Evolutionary conservation across 108 stramenopile genomes (phyloP), one percentile per base, ranked within the genome.

Genomic region (Skeletonema grethae): DNA sequence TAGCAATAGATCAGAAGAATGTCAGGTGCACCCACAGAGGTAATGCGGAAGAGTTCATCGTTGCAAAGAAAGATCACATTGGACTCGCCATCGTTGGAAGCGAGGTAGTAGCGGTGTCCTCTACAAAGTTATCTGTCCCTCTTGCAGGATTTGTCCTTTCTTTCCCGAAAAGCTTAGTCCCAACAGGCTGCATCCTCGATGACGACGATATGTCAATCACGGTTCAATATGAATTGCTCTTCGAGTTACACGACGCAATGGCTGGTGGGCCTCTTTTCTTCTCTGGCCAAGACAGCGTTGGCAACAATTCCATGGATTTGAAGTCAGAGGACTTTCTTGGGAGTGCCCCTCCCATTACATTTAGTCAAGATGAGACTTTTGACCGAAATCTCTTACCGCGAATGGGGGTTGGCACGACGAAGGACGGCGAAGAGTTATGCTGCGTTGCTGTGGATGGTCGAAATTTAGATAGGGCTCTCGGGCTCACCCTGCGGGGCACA

Each of bases 371-470:
- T 61, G 80, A 82, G 58, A 82, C 80, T 5, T 73, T 75, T 39
- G 80, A 82, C 61, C 63, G 57, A 30, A 82, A 82, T 46, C 70
- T 82, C 0, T 38, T 82, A 39, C 80, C 80, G 8, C 70, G 80
- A 38, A 82, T 82, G 80, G 80, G 61, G 11, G 53, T 63, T 30
- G 80, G 80, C 34, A 60, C 76, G 12, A 59, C 69, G 5, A 75
- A 31, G 16, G 75, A 57, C 13, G 59, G 57, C 13, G 63, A 70
- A 35, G 67, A 71, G 36, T 48, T 82, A 5, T 56, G 71, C 2
- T 65, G 63, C 15, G 78, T 69, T 7, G 78, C 78, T 7, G 61
- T 82, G 22, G 80, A 82, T 38, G 80, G 80, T 15, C 60, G 80
- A 24, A 76, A 82, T 60, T 43, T 82, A 24, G 76, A 71, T 15